Base-by-base conservation (phyloP, 352 stramenopile species). In the Pythium insidiosum region DNA sequence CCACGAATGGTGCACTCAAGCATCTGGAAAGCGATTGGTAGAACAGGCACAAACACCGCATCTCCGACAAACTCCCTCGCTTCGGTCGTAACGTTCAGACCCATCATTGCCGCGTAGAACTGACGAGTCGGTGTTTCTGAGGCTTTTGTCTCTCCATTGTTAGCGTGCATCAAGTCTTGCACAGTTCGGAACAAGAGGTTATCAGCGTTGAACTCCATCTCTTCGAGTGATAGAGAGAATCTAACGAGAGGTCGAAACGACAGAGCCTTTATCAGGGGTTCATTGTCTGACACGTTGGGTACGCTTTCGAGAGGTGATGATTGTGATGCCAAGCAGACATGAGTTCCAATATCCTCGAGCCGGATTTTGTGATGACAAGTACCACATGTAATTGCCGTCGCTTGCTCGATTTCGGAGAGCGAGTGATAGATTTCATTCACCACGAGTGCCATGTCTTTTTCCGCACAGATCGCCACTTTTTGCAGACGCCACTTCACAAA, bases 21-120 rank as follows among this genome's bases (percentile, higher is more conserved):
- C 66, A 86, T 83, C 37, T 86, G 73, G 38, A 84, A 83, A 11
- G 71, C 71, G 0, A 86, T 44, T 0, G 73, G 73, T 18, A 86
- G 52, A 31, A 73, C 65, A 19, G 73, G 71, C 10, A 84, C 73
- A 43, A 86, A 86, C 15, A 84, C 66, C 11, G 68, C 50, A 42
- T 74, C 71, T 29, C 71, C 71, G 0, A 66, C 47, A 34, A 86
- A 86, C 53, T 86, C 71, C 24, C 67, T 75, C 15, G 67, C 68
- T 56, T 86, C 73, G 11, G 73, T 86, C n/a, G 71, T 79, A 9
- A 83, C 30, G 12, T 52, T 56, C n/a, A 70, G 39, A 29, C 67
- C 50, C 3, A 56, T 69, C 16, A 80, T 13, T 6, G 56, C 61
- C 0, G 63, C 48, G 5, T 21, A 49, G 18, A 78, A 54, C 5